Evolutionary conservation across 2,329 filamentous ascomycete genomes (phyloP), one percentile per base, ranked within the genome.

Genomic region (Cladophialophora exuberans): DNA sequence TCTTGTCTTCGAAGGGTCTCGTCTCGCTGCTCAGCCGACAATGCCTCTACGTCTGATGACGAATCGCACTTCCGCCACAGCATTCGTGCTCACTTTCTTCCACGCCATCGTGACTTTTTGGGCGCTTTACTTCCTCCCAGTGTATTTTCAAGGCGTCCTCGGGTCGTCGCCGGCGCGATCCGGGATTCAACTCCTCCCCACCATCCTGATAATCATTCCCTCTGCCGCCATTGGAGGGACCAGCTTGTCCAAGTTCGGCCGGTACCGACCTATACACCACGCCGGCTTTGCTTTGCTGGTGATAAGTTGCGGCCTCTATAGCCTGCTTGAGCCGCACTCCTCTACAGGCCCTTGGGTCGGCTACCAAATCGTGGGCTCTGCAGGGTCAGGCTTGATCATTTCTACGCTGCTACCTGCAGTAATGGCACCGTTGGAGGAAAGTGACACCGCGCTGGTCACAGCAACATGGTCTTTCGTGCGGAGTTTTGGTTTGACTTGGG

Each of bases 101-200:
- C 73, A 76, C 54, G 72, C 74, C 1, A 60, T 78, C 17, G 53
- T 76, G 73, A 57, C 76, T n/a, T 72, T 73, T 30, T 67, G 67
- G 13, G 68, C 68, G 13, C 51, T 78, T 2, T 76, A 78, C 57
- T 76, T 79, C 0, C 66, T 83, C n/a, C 33, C 75, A 44, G 62
- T 73, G 38, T 66, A 71, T 0, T 64, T 78, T 35, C 77, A 74
- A 44, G 44, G 36, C 4, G 56, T 59, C 28, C 31, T 38, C 2
- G 28, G 41, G 11, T 42, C 65, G 3, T 61, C 66, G 0, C 69
- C 75, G 0, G 49, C 61, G 0, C 54, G 65, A 0, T 65, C 70
- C 2, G 64, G 68, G 3, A 53, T 66, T 2, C 46, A 57, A 2
- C 54, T 68, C 4, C 44, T 70, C 1, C 66, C 69, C 1, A 57